phyloP scores from a whole-genome alignment of 2,329 filamentous ascomycete species.

The Aspergillus jensenii region DNA sequence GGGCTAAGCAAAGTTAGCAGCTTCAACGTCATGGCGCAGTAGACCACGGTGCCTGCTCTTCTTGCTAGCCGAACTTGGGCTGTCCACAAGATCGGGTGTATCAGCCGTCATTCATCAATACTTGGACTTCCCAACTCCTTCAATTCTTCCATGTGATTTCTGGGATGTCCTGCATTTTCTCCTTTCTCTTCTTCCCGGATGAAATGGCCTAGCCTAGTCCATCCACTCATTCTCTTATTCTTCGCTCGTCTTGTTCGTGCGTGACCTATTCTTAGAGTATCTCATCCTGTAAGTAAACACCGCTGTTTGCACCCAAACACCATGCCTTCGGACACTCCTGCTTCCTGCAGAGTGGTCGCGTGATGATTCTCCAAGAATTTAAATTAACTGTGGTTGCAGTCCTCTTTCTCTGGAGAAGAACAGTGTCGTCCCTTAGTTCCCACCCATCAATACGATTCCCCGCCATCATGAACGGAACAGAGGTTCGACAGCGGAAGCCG shows the following conservation, averaged over 20 bases:
- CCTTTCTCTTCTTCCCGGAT: not conserved
- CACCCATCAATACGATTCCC: not conserved
- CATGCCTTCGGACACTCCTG: not conserved
- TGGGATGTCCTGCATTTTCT: constrained; percentile 1
- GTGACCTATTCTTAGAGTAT: not conserved
- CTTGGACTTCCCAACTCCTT: not conserved
- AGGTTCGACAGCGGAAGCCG: constrained; percentile 34
- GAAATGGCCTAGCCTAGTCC: constrained; percentile 5
- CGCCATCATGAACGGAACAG: constrained; percentile 31
- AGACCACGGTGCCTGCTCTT: not conserved
- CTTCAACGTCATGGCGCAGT: constrained; percentile 6
- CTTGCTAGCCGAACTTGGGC: constrained; percentile 1
- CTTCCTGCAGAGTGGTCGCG: constrained; percentile 3
- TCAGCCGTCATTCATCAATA: not conserved
- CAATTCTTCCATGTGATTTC: constrained; percentile 5
- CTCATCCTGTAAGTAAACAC: constrained; percentile 9
- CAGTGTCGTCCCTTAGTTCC: not conserved
- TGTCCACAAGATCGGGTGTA: constrained; percentile 12
- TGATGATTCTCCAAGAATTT: not conserved
- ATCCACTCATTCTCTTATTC: constrained; percentile 3
- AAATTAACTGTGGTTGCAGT: constrained; percentile 2
- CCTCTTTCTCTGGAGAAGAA: not conserved
- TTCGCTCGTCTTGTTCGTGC: not conserved
- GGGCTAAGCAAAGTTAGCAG: constrained; percentile 1
- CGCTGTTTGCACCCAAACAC: constrained; percentile 4